These are phyloP conservation scores for Mycena haematopus DNA, from an alignment of 768 basidiomycete genomes.

Conservation along the genomic window DNA sequence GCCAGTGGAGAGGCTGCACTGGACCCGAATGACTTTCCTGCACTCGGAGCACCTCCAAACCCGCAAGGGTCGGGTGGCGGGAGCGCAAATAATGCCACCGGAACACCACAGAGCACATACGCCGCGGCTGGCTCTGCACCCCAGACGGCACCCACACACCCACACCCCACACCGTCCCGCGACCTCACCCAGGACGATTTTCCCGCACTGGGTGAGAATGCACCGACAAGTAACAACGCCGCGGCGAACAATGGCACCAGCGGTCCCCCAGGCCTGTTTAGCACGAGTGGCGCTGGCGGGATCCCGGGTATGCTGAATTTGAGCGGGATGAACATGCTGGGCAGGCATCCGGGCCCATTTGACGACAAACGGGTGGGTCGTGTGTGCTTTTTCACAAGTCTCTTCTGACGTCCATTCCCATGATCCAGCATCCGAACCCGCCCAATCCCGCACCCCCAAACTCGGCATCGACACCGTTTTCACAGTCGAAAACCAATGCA, in stretches of 20 bases:
- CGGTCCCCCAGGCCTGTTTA: conserved; percentile 77
- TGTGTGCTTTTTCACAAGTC: conserved; percentile 1
- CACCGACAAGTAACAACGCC: conserved; percentile 42
- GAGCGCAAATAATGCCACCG: conserved; percentile 46
- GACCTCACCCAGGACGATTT: conserved; percentile 91
- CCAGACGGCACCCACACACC: conserved; percentile 50
- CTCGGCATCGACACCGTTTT: conserved; percentile 39
- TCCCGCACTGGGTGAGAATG: conserved; percentile 80
- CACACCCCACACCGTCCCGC: conserved; percentile 47
- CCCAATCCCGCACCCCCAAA: conserved; percentile 46
- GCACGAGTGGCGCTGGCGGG: conserved; percentile 57
- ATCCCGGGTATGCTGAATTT: conserved; percentile 76
- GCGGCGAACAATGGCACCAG: conserved; percentile 44
- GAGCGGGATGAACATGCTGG: conserved; percentile 56
- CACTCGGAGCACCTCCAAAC: conserved; percentile 68
- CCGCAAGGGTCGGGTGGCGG: conserved; percentile 43
- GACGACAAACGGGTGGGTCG: conserved; percentile 69
- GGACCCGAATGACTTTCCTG: conserved; percentile 90
- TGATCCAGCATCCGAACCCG: conserved; percentile 30
- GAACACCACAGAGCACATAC: conserved; percentile 40
- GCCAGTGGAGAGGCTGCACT: conserved; percentile 76
- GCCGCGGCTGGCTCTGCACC: conserved; percentile 75
- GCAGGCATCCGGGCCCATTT: conserved; percentile 61
- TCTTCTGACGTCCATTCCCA: conserved; percentile 2
- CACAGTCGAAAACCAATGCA: conserved; percentile 37